phyloP scores from a whole-genome alignment of 1,139 yeast species.

The Candida pseudoviswanathii region DNA sequence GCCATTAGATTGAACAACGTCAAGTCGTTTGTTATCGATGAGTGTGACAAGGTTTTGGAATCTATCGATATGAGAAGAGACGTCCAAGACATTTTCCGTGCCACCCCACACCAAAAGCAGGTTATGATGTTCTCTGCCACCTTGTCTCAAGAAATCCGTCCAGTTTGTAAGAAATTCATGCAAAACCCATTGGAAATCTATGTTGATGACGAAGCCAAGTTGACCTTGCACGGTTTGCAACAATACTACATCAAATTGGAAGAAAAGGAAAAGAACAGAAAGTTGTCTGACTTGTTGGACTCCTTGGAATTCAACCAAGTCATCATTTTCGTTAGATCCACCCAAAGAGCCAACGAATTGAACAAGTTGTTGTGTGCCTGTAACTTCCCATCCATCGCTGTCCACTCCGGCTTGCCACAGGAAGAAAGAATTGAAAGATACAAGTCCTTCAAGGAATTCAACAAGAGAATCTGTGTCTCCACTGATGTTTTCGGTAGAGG shows the following conservation, averaged over 20 bases:
- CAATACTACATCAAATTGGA: constrained; percentile 90
- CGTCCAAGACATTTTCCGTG: constrained; percentile 96
- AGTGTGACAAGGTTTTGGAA: constrained; percentile 97
- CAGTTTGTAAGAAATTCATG: constrained; percentile 96
- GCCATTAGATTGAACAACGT: constrained; percentile 83
- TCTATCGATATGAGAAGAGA: constrained; percentile 95
- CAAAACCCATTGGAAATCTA: constrained; percentile 96
- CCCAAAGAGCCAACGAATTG: constrained; percentile 89
- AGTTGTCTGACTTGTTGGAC: constrained; percentile 89
- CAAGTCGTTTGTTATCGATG: constrained; percentile 95
- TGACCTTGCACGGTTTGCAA: constrained; percentile 96
- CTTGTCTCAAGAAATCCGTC: constrained; percentile 90
- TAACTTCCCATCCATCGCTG: constrained; percentile 96
- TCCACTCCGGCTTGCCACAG: constrained; percentile 94
- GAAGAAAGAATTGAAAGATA: constrained; percentile 98
- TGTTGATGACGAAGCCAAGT: constrained; percentile 97
- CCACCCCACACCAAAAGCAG: constrained; percentile 97
- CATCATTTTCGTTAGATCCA: constrained; percentile 91
- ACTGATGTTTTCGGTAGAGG: constrained; percentile 99
- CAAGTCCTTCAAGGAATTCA: constrained; percentile 95
- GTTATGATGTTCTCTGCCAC: constrained; percentile 99
- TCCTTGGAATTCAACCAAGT: constrained; percentile 97
- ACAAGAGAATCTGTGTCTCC: constrained; percentile 97
- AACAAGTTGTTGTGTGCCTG: constrained; percentile 88
- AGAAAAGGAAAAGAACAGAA: constrained; percentile 92